Percentiles rank a stretch among this genome's conserved stretches.
These are phyloP conservation scores for Phytophthora tubulina DNA, from an alignment of 352 stramenopile species.

Conservation along the genomic window DNA sequence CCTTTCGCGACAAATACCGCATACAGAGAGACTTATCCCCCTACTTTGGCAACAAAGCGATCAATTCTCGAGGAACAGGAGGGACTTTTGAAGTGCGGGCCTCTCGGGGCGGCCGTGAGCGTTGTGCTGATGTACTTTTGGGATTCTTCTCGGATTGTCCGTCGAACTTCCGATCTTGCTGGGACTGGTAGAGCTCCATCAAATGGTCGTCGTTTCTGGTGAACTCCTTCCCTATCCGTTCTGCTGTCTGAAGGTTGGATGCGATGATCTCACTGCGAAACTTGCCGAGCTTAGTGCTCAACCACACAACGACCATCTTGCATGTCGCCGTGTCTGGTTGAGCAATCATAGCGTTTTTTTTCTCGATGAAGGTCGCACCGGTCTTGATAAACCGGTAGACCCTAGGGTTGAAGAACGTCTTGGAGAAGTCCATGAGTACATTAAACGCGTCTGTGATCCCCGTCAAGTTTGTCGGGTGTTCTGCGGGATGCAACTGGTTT, in stretches of 20 bases:
- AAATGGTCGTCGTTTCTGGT: conserved; percentile 16
- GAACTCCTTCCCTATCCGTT: conserved; percentile 1
- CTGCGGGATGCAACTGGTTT: too few species aligned
- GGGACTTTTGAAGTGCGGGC: not conserved
- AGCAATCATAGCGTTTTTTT: not conserved
- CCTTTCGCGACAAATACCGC: conserved; percentile 18
- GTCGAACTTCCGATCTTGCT: conserved; percentile 4
- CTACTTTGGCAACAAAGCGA: conserved; percentile 10
- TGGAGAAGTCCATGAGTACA: too few species aligned
- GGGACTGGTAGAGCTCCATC: conserved; percentile 7
- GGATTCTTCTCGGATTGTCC: too few species aligned
- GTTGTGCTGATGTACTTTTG: too few species aligned
- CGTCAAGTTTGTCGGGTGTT: too few species aligned
- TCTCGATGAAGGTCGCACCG: conserved; percentile 5
- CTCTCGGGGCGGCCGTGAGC: too few species aligned
- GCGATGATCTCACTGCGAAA: conserved; percentile 18
- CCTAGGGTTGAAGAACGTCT: too few species aligned
- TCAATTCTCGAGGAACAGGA: not conserved
- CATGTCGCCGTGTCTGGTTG: not conserved
- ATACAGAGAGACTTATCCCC: conserved; percentile 19
- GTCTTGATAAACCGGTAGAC: conserved; percentile 12
- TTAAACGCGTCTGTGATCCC: too few species aligned
- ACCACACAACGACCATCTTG: conserved; percentile 17
- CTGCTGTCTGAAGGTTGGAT: not conserved
- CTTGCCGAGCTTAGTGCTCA: conserved; percentile 19